Base-by-base conservation (phyloP, 345 rosid genomes). In the Heritiera fomes region DNA sequence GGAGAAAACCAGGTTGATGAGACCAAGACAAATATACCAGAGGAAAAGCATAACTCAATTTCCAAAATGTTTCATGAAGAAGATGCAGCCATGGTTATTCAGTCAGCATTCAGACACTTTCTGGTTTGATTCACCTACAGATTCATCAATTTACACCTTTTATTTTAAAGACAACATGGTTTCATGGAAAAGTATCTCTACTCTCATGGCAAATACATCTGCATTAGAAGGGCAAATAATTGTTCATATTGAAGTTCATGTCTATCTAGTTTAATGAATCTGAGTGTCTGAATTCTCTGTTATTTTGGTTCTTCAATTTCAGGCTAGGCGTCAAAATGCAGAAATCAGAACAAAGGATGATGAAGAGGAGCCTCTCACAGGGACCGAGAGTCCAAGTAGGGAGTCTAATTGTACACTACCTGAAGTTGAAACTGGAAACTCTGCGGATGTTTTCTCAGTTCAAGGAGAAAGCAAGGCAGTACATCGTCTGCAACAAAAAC, bases 51-150 rank as follows among this genome's bases (percentile, higher is more conserved):
- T 53, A 87, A 89, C 77, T 91, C 93, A 66, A 81, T 88, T 55
- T 85, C 87, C 40, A 82, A 80, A 40, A 66, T 88, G 65, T 90
- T 90, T 73, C 81, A 60, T 8, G 87, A 87, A 87, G 93, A 91
- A 71, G 96, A 91, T 70, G 98, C 98, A n/a, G 94, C 97, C 43
- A 78, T 87, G 53, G 79, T 82, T 75, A 91, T 95, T 82, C 98
- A 95, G 79, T 49, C 92, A 53, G 96, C 96, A 67, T 91, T 93
- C 83, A 84, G 94, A 78, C 65, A 66, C 63, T 92, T 85, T 81
- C 80, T 86, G 90, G 98, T 95, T 70, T 78, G 55, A 77, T 81
- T 47, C 50, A 20, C 66, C 43, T 1, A 43, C 30, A 34, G 70
- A 47, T 20, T 32, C 76, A 40, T 76, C 41, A 11, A 56, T 52